phyloP scores from a whole-genome alignment of 345 rosid genomes.

The Dipteronia dyeriana region DNA sequence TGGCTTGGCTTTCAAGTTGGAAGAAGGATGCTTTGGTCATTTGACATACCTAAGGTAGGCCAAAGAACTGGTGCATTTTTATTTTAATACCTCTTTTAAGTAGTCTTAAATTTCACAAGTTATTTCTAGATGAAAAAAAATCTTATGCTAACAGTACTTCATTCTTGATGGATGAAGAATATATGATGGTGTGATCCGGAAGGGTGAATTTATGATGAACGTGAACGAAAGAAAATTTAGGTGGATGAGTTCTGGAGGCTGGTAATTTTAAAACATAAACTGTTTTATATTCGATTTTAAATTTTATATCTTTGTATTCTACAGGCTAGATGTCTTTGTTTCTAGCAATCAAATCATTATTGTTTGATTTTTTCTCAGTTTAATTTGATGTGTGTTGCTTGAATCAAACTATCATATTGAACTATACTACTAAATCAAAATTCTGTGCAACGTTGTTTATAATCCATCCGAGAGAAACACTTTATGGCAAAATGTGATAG shows the following conservation, averaged over 20 bases:
- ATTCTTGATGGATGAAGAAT: constrained; percentile 51
- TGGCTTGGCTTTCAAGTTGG: constrained; percentile 97
- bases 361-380: background rate
- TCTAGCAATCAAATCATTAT: constrained; percentile 9
- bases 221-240: constrained; percentile 92
- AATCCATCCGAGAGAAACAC: background rate
- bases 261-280: background rate
- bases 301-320: background rate
- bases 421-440: background rate
- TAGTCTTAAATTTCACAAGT: background rate
- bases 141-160: constrained; percentile 28
- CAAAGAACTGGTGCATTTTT: constrained; percentile 1
- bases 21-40: constrained; percentile 97
- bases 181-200: constrained; percentile 90
- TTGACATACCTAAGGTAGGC: constrained; percentile 80
- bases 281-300: background rate
- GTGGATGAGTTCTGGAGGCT: constrained; percentile 47
- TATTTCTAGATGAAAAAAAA: background rate
- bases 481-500: constrained; percentile 3
- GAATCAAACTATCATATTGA: background rate
- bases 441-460: constrained; percentile 1
- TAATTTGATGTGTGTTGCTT: background rate
- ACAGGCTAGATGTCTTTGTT: background rate
- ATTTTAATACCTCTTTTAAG: background rate
- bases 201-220: constrained; percentile 88